Conservation (phyloP, 2,329 filamentous ascomycete species). For the Fusarium penzigii region DNA sequence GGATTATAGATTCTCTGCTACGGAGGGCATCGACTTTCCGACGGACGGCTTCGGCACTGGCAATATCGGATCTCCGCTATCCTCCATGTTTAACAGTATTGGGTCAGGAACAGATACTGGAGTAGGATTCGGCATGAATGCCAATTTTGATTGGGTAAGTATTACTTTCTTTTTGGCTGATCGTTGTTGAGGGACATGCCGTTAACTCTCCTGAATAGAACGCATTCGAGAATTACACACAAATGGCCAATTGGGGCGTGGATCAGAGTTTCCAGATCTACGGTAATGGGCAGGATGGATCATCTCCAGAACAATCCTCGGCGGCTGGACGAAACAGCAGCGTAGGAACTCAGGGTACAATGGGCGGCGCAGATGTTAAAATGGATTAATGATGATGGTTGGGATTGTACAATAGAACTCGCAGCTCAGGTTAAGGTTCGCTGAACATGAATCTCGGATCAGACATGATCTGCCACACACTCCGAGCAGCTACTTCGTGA, state of each 20-base stretch:
- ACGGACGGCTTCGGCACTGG: slow-evolving; percentile 32
- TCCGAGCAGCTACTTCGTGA: no score
- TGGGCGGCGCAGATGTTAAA: slow-evolving; percentile 13
- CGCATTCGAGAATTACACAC: slow-evolving; percentile 58
- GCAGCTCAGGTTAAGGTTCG: not conserved
- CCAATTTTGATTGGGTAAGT: slow-evolving; percentile 62
- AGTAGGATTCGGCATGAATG: slow-evolving; percentile 48
- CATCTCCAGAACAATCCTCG: slow-evolving; percentile 30
- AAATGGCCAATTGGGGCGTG: slow-evolving; percentile 52
- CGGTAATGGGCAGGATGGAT: slow-evolving; percentile 30
- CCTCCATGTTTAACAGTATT: slow-evolving; percentile 54
- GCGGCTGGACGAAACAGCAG: slow-evolving; percentile 23
- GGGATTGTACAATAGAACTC: not conserved
- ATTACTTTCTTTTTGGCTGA: not conserved
- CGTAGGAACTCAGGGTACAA: slow-evolving; percentile 3
- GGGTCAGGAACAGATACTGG: slow-evolving; percentile 30
- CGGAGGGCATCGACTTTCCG: slow-evolving; percentile 34
- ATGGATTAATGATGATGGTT: slow-evolving; percentile 19
- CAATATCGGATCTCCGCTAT: slow-evolving; percentile 46
- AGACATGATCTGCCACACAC: no score
- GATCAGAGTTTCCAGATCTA: slow-evolving; percentile 57
- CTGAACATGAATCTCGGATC: no score
- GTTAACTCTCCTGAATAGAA: slow-evolving; percentile 41
- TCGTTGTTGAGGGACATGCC: not conserved
- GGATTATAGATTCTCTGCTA: slow-evolving; percentile 42